Evolutionary conservation across 345 rosid species (phyloP).

Genomic region (Excoecaria agallocha): DNA sequence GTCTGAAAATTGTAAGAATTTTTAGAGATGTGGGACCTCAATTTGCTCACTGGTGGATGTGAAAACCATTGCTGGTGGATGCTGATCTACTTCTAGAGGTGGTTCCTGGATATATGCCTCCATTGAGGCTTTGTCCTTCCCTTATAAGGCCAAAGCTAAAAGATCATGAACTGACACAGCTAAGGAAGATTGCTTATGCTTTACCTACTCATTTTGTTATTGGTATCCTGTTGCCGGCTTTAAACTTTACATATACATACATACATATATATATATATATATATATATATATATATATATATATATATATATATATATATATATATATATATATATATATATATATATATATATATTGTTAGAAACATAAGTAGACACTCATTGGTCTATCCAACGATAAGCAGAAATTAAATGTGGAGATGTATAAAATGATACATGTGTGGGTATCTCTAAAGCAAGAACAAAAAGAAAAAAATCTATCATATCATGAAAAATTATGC

Average conservation of each 20-base stretch:
- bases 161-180: conserved; percentile 59
- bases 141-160: conserved; percentile 46
- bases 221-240: conserved; percentile 41
- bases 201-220: conserved; percentile 84
- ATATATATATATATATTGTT: too few species aligned
- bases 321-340: neutral
- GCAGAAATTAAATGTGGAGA: neutral
- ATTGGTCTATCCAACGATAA: neutral
- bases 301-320: too few species aligned
- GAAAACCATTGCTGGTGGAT: conserved; percentile 82
- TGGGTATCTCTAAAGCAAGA: neutral
- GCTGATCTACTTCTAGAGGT: conserved; percentile 74
- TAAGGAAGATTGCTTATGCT: conserved; percentile 69
- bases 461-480: neutral
- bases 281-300: too few species aligned
- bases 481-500: neutral
- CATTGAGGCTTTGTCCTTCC: conserved; percentile 63
- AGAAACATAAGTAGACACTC: neutral
- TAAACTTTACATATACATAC: too few species aligned
- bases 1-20: too few species aligned
- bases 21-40: conserved; percentile 89
- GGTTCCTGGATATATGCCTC: conserved; percentile 65
- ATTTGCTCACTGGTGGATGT: conserved; percentile 90
- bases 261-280: too few species aligned
- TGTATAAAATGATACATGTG: neutral